Conservation (phyloP, 2,329 filamentous ascomycete species). For the Emmonsiellopsis sp. region DNA sequence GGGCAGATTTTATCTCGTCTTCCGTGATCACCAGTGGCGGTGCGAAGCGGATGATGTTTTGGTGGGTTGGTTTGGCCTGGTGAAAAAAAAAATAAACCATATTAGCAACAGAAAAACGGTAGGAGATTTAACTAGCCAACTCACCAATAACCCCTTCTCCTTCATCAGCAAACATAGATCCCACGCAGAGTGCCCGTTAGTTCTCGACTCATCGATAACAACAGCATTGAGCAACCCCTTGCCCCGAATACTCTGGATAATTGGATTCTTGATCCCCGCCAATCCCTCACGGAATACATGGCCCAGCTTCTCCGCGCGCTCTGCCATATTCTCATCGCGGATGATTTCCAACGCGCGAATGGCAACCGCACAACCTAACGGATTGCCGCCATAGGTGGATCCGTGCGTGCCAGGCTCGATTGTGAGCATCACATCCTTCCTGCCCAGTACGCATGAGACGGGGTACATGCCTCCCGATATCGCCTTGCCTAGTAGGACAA, state of each 20-base stretch:
- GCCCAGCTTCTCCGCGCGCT: conserved; percentile 71
- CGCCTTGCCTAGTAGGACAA: conserved; percentile 91
- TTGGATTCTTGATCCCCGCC: conserved; percentile 62
- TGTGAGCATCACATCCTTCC: conserved; percentile 88
- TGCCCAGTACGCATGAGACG: conserved; percentile 84
- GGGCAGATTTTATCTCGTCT: conserved; percentile 66
- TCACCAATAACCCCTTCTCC: conserved; percentile 84
- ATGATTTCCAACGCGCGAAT: conserved; percentile 92
- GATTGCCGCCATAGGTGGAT: conserved; percentile 97
- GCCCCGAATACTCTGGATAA: conserved; percentile 76
- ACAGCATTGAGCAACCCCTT: conserved; percentile 94
- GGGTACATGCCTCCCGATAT: conserved; percentile 98
- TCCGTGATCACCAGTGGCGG: conserved; percentile 92
- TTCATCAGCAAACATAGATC: conserved; percentile 94
- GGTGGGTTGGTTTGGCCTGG: conserved; percentile 94
- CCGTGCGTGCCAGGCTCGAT: conserved; percentile 95
- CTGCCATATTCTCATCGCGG: conserved; percentile 80
- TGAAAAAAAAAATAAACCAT: neutral
- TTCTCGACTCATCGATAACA: conserved; percentile 83
- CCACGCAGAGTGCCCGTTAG: conserved; percentile 83
- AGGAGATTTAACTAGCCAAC: conserved; percentile 24
- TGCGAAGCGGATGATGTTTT: conserved; percentile 97
- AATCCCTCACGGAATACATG: conserved; percentile 75
- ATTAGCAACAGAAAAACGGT: conserved; percentile 7
- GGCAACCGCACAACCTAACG: conserved; percentile 86